phyloP scores from a whole-genome alignment of 78 protist genomes.

The Dictyostelium discoideum region DNA sequence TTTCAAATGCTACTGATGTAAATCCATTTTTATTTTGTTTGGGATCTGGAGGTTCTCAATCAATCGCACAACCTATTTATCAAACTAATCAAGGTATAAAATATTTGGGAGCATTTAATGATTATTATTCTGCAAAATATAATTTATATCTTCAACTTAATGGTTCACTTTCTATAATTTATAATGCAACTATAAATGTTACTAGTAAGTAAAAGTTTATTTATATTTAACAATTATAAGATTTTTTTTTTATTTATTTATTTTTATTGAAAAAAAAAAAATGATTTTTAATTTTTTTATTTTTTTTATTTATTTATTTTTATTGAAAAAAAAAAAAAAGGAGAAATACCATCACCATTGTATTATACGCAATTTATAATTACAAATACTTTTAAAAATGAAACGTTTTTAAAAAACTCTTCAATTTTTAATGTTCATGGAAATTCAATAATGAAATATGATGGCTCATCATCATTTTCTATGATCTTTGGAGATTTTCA shows the following conservation, averaged over 20 bases:
- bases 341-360: too few relatives aligned
- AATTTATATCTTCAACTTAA: not conserved
- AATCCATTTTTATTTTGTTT: not conserved
- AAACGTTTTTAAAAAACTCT: not conserved
- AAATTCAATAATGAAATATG: not conserved
- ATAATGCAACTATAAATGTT: too few relatives aligned
- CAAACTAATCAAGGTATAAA: not conserved
- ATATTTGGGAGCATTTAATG: not conserved
- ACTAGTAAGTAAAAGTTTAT: not conserved
- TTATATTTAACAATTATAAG: too few relatives aligned
- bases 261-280: too few relatives aligned
- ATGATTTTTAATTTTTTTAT: too few relatives aligned
- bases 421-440: not conserved
- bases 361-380: too few relatives aligned
- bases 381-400: not conserved
- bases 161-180: not conserved
- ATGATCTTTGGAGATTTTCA: too few relatives aligned
- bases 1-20: not conserved
- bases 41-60: too few relatives aligned
- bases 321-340: too few relatives aligned
- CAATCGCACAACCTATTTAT: not conserved
- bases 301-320: too few relatives aligned
- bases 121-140: too few relatives aligned
- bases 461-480: not conserved
- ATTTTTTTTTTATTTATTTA: too few relatives aligned